Percentiles rank a stretch among this genome's conserved stretches.
phyloP scores from a whole-genome alignment of 805 yeast genomes.

The Zygoascus biomembranicola region DNA sequence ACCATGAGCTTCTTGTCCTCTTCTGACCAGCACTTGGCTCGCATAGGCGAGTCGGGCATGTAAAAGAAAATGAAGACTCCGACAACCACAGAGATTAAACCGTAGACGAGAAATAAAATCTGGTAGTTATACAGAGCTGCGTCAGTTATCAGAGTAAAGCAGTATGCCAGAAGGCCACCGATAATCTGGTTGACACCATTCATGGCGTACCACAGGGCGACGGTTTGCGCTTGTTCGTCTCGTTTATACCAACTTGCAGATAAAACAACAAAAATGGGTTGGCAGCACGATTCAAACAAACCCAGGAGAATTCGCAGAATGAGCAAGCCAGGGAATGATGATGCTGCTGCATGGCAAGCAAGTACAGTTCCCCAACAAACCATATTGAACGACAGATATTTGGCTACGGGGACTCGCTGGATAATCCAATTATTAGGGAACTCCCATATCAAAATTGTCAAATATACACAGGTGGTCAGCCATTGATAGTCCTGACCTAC shows the following conservation, averaged over 20 bases:
- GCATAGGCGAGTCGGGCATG: constrained; percentile 40
- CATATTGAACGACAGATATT: constrained; percentile 9
- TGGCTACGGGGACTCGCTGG: constrained; percentile 10
- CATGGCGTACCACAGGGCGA: constrained; percentile 34
- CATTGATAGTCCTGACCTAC: constrained; percentile 34
- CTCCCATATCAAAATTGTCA: constrained; percentile 39
- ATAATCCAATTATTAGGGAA: constrained; percentile 37
- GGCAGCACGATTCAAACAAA: constrained; percentile 38
- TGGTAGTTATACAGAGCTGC: constrained; percentile 39
- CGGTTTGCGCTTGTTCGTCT: constrained; percentile 36
- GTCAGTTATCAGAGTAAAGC: constrained; percentile 28
- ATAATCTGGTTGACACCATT: constrained; percentile 37
- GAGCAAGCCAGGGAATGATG: constrained; percentile 37
- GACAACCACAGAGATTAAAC: constrained; percentile 42
- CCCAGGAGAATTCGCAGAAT: constrained; percentile 45
- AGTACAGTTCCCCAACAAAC: constrained; percentile 9
- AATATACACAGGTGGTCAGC: constrained; percentile 23
- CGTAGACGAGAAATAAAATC: constrained; percentile 46
- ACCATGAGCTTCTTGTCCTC: constrained; percentile 36
- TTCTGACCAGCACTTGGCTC: constrained; percentile 36
- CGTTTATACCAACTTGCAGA: constrained; percentile 50
- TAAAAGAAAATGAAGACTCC: constrained; percentile 11
- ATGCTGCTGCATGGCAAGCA: constrained; percentile 24
- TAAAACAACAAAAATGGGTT: constrained; percentile 46
- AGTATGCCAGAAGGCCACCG: constrained; percentile 44